Base-by-base conservation (phyloP, 2,329 filamentous ascomycete genomes). In the Xylaria multiplex region DNA sequence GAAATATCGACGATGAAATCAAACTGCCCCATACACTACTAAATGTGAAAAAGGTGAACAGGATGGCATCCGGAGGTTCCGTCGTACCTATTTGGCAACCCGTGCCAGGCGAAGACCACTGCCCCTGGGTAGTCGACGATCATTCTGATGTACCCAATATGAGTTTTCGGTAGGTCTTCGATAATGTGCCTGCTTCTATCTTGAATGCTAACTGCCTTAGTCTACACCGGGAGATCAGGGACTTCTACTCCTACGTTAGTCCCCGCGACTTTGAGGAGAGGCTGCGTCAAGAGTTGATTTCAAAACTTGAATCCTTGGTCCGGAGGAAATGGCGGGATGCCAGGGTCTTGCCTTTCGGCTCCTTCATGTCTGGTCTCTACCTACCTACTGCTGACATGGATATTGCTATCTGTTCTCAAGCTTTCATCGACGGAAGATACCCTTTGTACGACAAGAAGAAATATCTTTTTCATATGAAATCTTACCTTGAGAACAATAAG, bases 371-470 rank as follows among this genome's bases (percentile, higher is more conserved):
- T 2, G 93, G 92, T 0, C 82, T 93, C 7, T 89, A 88, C 71
- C 80, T 89, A 2, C 86, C 86, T 0, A 88, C 91, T 1, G 93
- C 92, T 16, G 96, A 99, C 76, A 97, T 99, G 89, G 96, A 99
- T 76, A 83, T 99, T 54, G 96, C 97, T 2, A 86, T 96, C 59
- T 87, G 94, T 57, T 88, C 86, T 0, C 72, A 78, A 8, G 81
- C 83, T 30, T 93, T 88, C 69, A 82, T 88, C 69, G 77, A 81
- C 8, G 82, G 84, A 3, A 86, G 85, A 2, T 74, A 81, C 8
- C 77, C 85, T 65, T 81, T 80, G 65, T 83, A 82, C 76, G 79
- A 75, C 68, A 85, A 80, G 72, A 88, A 82, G 76, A 86, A 81
- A 19, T 84, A 81, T 54, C 80, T 97, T 5, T 88, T 84, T 65